Conservation (phyloP, 306 rosid genomes). For the Malus asiatica region DNA sequence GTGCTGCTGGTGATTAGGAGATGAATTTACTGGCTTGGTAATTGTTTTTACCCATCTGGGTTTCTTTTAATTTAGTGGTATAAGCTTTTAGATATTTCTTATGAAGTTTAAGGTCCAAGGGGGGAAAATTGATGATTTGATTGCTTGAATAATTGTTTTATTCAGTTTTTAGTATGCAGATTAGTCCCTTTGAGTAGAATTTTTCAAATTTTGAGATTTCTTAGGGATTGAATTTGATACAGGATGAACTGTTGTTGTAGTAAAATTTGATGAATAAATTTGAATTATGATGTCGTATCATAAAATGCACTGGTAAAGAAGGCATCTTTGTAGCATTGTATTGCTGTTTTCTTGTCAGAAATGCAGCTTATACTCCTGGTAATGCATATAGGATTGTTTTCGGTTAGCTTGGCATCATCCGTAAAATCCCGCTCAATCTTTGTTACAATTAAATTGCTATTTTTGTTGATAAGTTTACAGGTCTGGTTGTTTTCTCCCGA, state of each 20-base stretch:
- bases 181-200: background rate
- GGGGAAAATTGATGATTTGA: background rate
- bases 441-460: background rate
- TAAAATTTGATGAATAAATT: background rate
- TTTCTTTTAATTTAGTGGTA: constrained; percentile 7
- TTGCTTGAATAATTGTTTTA: background rate
- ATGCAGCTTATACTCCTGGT: background rate
- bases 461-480: background rate
- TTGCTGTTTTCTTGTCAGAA: background rate
- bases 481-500: background rate
- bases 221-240: background rate
- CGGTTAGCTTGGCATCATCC: background rate
- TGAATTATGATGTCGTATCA: background rate
- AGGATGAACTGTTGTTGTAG: background rate
- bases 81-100: constrained; percentile 7
- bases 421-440: background rate
- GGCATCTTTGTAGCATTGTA: background rate
- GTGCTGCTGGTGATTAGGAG: background rate
- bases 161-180: background rate
- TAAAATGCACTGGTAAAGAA: background rate
- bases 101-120: background rate
- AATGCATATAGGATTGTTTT: background rate
- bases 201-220: background rate
- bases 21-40: constrained; percentile 4
- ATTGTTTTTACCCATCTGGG: constrained; percentile 15